phyloP scores from a whole-genome alignment of 306 rosid species.

The Rosa multiflora region DNA sequence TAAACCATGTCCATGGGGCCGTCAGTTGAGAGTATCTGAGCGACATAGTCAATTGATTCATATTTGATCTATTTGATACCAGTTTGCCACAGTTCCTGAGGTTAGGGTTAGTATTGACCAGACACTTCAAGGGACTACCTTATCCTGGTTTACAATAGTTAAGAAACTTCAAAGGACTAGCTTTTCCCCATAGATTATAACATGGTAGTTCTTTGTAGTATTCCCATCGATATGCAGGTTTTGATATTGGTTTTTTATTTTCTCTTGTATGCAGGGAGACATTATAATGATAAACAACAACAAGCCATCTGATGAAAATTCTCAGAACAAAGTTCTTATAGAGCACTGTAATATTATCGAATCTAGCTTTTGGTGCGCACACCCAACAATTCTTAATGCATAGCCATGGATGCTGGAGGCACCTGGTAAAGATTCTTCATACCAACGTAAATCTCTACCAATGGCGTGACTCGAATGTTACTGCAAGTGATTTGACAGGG shows the following conservation, averaged over 20 bases:
- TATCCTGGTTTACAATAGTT: neutral
- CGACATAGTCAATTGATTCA: neutral
- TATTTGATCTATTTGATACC: neutral
- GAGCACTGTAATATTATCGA: conserved; percentile 61
- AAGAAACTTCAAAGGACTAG: neutral
- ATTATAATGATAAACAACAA: conserved; percentile 23
- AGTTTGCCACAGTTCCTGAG: neutral
- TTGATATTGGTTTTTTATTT: neutral
- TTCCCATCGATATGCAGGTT: neutral
- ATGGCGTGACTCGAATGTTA: neutral
- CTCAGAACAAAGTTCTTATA: conserved; percentile 36
- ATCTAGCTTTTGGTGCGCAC: conserved; percentile 56
- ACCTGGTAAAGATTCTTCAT: neutral
- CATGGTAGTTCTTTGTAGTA: neutral
- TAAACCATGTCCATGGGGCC: neutral
- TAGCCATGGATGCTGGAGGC: conserved; percentile 8
- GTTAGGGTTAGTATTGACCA: neutral
- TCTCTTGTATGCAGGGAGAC: conserved; percentile 26
- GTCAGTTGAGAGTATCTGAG: neutral
- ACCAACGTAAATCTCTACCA: neutral
- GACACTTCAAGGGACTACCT: neutral
- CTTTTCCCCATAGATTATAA: neutral
- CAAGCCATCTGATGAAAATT: conserved; percentile 21
- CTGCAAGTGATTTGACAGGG: neutral
- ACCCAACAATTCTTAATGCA: conserved; percentile 50